phyloP scores from a whole-genome alignment of 495 filamentous ascomycete species.

The Aspergillus panamensis region DNA sequence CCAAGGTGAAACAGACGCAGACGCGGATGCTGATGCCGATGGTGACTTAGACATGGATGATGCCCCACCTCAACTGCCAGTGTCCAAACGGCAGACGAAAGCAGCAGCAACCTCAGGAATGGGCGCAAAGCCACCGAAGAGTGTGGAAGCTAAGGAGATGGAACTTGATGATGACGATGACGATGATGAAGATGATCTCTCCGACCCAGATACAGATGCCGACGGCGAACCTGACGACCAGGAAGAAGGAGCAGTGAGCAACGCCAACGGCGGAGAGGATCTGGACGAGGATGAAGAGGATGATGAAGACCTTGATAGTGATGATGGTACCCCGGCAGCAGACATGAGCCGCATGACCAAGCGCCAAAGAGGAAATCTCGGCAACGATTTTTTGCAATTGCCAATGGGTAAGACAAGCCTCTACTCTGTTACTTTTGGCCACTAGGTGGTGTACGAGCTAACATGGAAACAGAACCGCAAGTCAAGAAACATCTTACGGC shows the following conservation, averaged over 20 bases:
- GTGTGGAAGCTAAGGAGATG: conserved; percentile 61
- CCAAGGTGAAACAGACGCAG: conserved; percentile 46
- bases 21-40: conserved; percentile 54
- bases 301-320: conserved; percentile 64
- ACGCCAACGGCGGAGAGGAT: conserved; percentile 40
- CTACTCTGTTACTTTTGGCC: background rate
- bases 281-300: conserved; percentile 58
- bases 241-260: conserved; percentile 43
- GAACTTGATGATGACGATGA: conserved; percentile 49
- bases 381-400: conserved; percentile 73
- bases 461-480: conserved; percentile 68
- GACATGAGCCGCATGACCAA: conserved; percentile 84
- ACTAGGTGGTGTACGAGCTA: conserved; percentile 7
- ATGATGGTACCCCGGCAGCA: conserved; percentile 49
- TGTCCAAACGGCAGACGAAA: conserved; percentile 31
- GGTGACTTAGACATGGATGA: conserved; percentile 58
- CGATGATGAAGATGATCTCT: conserved; percentile 54
- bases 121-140: conserved; percentile 40
- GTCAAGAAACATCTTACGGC: conserved; percentile 89
- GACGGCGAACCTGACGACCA: conserved; percentile 50
- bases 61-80: conserved; percentile 40
- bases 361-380: conserved; percentile 71
- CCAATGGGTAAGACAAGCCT: conserved; percentile 62
- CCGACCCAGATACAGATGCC: conserved; percentile 49
- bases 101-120: conserved; percentile 26